Base-by-base conservation (phyloP, 2,329 filamentous ascomycete genomes). In the Calonectria ilicicola region DNA sequence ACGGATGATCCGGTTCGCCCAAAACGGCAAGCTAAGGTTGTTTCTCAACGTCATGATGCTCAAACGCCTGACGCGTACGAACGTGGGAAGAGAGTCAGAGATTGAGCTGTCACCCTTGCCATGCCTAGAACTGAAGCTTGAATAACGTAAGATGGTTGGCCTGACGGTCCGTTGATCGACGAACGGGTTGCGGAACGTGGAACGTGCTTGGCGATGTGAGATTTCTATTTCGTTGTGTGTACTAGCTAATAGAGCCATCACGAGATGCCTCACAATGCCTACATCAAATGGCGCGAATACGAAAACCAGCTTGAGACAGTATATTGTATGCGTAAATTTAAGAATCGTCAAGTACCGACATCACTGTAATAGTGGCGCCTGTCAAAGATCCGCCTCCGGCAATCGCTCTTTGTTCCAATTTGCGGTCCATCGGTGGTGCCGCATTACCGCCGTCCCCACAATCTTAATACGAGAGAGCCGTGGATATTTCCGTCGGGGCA, bases 61-160 rank as follows among this genome's bases (percentile, higher is more conserved):
- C 42, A 47, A 38, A 62, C 23, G 17, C 44, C 38, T 67, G 58
- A 67, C 65, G 65, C 65, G 65, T 67, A 49, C 65, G 26, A 26
- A 32, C 21, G 15, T 35, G 21, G 32, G 42, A 49, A 47, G 40
- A 26, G 32, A 49, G 65, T 67, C 58, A 35, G 65, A 29, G 53
- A 67, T 67, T 67, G 65, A 67, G 49, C 26, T 3, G 19, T 23
- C 3, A 49, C 9, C 53, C 42, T 49, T 5, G 65, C 12, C 10
- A 49, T 27, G 47, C 26, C 32, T 60, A 40, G 32, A 62, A 17
- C 44, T 19, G 14, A 56, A 44, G 17, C 23, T 21, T 66, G 64
- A 65, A 53, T 51, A 65, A 65, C 63, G 63, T 65, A 65, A 65
- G 63, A 38, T 46, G 21, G 29, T 42, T 51, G 46, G 26, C 29